Evolutionary conservation across 129 eudicot species (phyloP), one percentile per base, ranked within the genome.

Genomic region (Logfia minima): DNA sequence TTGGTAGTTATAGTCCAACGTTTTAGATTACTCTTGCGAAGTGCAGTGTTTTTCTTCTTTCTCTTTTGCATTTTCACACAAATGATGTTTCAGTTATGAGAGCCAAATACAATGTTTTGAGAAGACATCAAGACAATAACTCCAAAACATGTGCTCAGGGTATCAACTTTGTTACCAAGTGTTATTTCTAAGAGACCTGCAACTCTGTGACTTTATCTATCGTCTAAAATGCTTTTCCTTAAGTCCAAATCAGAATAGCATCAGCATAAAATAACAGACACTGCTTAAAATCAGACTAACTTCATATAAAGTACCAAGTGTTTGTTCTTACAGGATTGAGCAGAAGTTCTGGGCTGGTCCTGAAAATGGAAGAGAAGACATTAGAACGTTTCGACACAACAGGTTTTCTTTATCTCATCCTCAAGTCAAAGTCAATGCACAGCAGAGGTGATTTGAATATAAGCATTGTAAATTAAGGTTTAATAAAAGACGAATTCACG

Each of bases 291-390:
- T 35, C 8, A 8, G 2, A 55, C 24, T 1, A 5, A 55, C 74
- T 48, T 28, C 61, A 18, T 24, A 55, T 48, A 18, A 35, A 75
- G 61, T 60, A 67, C 59, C 71, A 72, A 84, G 14, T 70, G 66
- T 62, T 0, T 48, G 75, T 65, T 75, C 97, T 90, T 88, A 93
- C 98, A 80, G 97, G 88, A 84, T 93, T 93, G 72, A 93, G 91
- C 69, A 93, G 86, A 77, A 93, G 98, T 84, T 93, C 98, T 6
- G 96, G 92, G 84, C 98, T 88, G 76, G 97, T 93, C 97, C 98
- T 90, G 96, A 53, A 87, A 90, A 81, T 71, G 28, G 73, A 23
- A 77, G 66, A 76, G 66, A 21, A 65, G 70, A 75, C 34, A 21
- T 71, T 74, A 52, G 62, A 66, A 28, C 22, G 6, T 8, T 53